Base-by-base conservation (phyloP, 306 rosid genomes). In the Citrullus mucosospermus region DNA sequence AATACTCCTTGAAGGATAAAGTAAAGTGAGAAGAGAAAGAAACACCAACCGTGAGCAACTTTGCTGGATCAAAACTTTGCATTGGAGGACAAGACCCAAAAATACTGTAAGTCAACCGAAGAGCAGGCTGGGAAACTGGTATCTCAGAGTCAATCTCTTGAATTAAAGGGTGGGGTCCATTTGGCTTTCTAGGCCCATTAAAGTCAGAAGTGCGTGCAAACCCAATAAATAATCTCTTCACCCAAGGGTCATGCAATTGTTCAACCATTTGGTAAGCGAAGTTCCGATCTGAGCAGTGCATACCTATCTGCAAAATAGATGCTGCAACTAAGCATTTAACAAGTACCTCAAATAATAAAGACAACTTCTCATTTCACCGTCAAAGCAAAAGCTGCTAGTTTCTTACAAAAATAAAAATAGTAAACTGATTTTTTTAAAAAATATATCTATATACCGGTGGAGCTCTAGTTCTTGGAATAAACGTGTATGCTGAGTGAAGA, bases 11-110 rank as follows among this genome's bases (percentile, higher is more conserved):
- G 44, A 79, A 78, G 51, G 20, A 67, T 8, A 36, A 12, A 30
- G 67, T 76, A 75, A 69, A 65, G 34, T 55, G 28, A 60, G 71
- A 56, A 76, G 59, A 50, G 77, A 56, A 70, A 59, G 66, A 55
- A 78, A 53, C 39, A 78, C 97, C 85, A 73, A 96, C 99, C 7
- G 99, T 96, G 81, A 96, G 98, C 90, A 96, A 82, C 82, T 96
- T 96, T 44, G 99, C 97, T 15, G 99, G 99, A 89, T 96, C 99
- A 85, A 96, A 96, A 85, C 96, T 96, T 72, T 84, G 93, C 87
- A 80, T 91, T 11, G 98, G 99, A 38, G 99, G 99, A 59, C 89
- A 92, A 41, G 98, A 92, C 61, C 99, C 99, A 83, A 96, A 96
- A 80, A 96, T 89, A 61, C 84, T 85, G 88, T 92, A 87, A 0